phyloP scores from a whole-genome alignment of 1,284 basidiomycete species.

The Veloboletus limbatus region DNA sequence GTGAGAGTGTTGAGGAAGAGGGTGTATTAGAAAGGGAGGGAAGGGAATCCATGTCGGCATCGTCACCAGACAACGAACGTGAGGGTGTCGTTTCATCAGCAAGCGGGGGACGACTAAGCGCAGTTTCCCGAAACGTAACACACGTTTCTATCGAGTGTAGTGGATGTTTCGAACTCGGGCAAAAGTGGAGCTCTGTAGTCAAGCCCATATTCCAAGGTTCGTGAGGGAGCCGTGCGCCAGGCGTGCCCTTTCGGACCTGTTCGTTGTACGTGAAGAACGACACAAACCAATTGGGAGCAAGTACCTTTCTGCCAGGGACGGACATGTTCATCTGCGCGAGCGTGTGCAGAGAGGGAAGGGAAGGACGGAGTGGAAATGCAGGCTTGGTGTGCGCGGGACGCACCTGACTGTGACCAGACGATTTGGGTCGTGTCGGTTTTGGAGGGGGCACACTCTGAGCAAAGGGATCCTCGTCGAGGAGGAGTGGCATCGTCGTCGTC shows the following conservation, averaged over 20 bases:
- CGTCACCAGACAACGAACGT: slow-evolving; percentile 24
- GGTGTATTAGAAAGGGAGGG: slow-evolving; percentile 34
- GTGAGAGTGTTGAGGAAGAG: slow-evolving; percentile 33
- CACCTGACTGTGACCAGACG: slow-evolving; percentile 36
- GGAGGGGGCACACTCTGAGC: too few relatives aligned
- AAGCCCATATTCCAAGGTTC: slow-evolving; percentile 54
- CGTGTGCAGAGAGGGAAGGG: slow-evolving; percentile 60
- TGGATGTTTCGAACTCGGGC: neutral
- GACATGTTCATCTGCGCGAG: slow-evolving; percentile 56
- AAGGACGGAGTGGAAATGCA: slow-evolving; percentile 58
- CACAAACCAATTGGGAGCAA: too few relatives aligned
- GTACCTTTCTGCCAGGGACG: slow-evolving; percentile 51
- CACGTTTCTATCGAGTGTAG: slow-evolving; percentile 8
- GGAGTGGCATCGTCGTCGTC: too few relatives aligned
- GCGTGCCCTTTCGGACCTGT: slow-evolving; percentile 55
- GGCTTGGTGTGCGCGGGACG: slow-evolving; percentile 58
- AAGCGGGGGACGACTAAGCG: too few relatives aligned
- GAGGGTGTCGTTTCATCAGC: slow-evolving; percentile 24
- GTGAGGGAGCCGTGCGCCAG: slow-evolving; percentile 57
- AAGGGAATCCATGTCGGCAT: slow-evolving; percentile 33
- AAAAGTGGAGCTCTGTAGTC: slow-evolving; percentile 11
- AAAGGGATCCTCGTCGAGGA: slow-evolving; percentile 69
- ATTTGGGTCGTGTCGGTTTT: slow-evolving; percentile 39
- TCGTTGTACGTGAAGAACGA: slow-evolving; percentile 2
- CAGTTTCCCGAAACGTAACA: slow-evolving; percentile 4